Conservation (phyloP, 768 basidiomycete genomes). For the Postia placenta region DNA sequence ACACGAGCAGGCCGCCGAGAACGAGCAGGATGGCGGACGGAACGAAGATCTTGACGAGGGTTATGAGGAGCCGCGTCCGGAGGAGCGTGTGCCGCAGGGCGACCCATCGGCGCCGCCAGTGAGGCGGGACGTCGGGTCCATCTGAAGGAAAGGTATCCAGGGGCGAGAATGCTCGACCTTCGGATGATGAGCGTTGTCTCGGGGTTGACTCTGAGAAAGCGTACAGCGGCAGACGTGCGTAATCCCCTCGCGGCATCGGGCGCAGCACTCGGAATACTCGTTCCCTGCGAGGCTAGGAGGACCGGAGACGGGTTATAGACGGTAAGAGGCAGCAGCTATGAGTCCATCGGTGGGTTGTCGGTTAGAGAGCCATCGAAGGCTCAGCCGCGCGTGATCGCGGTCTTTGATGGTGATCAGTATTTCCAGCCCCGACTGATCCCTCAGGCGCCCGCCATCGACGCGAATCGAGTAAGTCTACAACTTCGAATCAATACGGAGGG, state of each 20-base stretch:
- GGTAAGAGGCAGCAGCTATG: background rate
- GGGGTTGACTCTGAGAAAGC: conserved; percentile 1
- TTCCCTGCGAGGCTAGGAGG: too few relatives aligned
- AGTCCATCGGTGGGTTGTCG: background rate
- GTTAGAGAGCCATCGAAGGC: background rate
- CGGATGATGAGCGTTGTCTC: background rate
- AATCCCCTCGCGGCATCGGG: conserved; percentile 2
- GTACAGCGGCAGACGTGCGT: conserved; percentile 2
- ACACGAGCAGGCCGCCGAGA: conserved; percentile 48
- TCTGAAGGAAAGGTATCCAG: background rate
- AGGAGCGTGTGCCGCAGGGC: conserved; percentile 2
- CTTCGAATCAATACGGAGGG: too few relatives aligned
- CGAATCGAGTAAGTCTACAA: too few relatives aligned
- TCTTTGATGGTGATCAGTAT: background rate
- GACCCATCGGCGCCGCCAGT: conserved; percentile 2
- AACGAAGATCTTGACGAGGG: conserved; percentile 15
- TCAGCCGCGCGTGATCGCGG: background rate
- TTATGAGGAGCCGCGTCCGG: conserved; percentile 14
- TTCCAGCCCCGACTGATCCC: background rate
- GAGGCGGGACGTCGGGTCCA: background rate
- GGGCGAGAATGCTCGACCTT: background rate
- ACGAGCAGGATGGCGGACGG: conserved; percentile 24
- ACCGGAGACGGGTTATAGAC: background rate
- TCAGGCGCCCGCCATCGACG: too few relatives aligned
- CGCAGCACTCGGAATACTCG: too few relatives aligned